phyloP scores from a whole-genome alignment of 208 protist species.

The Herpetomonas tarakana region DNA sequence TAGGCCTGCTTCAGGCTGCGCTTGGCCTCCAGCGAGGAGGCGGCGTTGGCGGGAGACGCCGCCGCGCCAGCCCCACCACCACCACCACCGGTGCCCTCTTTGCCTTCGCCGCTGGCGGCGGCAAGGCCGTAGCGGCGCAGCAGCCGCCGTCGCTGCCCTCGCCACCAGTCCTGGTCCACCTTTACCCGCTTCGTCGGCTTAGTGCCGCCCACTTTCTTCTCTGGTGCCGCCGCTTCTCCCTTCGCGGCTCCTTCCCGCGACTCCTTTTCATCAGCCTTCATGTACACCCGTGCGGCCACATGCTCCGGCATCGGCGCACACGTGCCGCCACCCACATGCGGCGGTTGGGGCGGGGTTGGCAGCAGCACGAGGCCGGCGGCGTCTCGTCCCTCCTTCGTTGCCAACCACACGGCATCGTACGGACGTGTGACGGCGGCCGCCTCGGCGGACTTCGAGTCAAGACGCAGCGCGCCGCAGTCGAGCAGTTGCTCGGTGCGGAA shows the following conservation, averaged over 20 bases:
- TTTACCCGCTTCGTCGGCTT: no score
- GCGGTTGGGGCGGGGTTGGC: neutral
- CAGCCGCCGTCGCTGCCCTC: neutral
- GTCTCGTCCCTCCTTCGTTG: neutral
- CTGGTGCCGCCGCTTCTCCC: no score
- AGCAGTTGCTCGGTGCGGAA: neutral
- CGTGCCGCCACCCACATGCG: neutral
- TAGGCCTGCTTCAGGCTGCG: neutral
- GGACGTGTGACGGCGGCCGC: neutral
- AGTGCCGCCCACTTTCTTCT: neutral
- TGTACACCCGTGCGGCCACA: neutral
- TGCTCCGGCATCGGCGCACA: neutral
- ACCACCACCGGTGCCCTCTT: no score
- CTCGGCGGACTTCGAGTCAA: neutral
- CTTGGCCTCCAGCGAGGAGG: slow-evolving; percentile 2
- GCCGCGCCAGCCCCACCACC: no score
- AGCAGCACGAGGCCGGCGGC: neutral
- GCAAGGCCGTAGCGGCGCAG: neutral
- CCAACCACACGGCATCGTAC: neutral
- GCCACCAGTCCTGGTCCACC: no score
- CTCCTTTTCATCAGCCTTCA: neutral
- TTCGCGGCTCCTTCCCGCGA: neutral
- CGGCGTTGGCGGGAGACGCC: neutral
- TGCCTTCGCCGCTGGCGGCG: no score
- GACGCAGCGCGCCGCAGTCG: neutral